Base-by-base conservation (phyloP, 768 basidiomycete species). In the Termitomyces sp. region DNA sequence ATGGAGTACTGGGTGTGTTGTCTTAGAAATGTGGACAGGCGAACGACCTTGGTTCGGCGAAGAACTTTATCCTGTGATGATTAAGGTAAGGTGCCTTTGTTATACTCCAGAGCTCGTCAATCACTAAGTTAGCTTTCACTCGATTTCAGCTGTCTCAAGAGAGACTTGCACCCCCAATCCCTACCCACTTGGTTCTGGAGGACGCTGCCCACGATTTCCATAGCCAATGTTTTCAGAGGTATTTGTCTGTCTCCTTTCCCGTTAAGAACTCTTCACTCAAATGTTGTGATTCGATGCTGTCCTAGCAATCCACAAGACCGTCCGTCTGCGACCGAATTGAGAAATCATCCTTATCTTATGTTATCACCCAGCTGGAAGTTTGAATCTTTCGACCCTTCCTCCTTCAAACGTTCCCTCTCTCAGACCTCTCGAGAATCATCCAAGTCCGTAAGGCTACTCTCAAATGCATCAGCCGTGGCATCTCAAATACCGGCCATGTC, bases 11-110 rank as follows among this genome's bases (percentile, higher is more conserved):
- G 95, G 95, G 1, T 98, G 95, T 70, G 86, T 98, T 37, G 85
- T 93, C 15, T 78, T 95, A 52, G 95, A 98, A 71, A 98, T 98
- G 95, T 95, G 93, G 87, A 88, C 89, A 5, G 95, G 92, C n/a
- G 77, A 84, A 62, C 76, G 92, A 48, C 95, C 95, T 6, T 98
- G 95, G 95, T 79, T 76, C 48, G 84, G 86, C 34, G 83, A 90
- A 61, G 85, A 89, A 65, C 75, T 83, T 4, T 73, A 91, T 61
- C 79, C 88, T 3, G 91, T 96, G 46, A 86, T 96, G 81, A 76
- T 87, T 27, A 27, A n/a, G n/a, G n/a, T 56, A 88, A 93, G 81
- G 95, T 93, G 65, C 52, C 67, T 55, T 20, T 45, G 34, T 8
- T 27, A 16, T 27, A 11, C 27, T 42, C n/a, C 30, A 3, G 15